Evolutionary conservation across 2,329 filamentous ascomycete genomes (phyloP).

Genomic region (Apiospora rasikravindrae): DNA sequence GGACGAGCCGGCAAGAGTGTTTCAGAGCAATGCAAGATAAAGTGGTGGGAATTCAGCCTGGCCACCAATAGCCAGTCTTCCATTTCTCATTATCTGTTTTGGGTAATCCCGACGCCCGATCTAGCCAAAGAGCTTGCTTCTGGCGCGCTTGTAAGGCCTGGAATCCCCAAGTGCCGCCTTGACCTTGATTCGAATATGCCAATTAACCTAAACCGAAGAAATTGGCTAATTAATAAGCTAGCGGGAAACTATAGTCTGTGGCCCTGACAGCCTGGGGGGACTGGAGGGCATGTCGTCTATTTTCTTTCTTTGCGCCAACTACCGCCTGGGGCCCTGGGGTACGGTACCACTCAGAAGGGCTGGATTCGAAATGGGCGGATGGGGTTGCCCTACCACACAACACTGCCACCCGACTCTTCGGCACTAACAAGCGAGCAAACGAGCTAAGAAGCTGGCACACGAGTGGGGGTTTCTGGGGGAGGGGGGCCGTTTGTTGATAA

Average conservation of each 20-base stretch:
- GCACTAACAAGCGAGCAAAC: background rate
- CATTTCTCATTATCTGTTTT: background rate
- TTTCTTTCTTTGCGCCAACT: background rate
- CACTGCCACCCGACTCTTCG: background rate
- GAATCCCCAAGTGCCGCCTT: background rate
- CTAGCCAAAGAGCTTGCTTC: background rate
- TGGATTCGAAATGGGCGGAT: background rate
- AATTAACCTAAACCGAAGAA: background rate
- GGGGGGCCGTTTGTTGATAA: background rate
- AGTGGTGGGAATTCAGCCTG: background rate
- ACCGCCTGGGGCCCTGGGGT: no score
- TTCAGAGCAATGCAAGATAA: slow-evolving; percentile 2
- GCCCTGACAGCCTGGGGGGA: background rate
- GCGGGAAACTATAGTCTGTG: background rate
- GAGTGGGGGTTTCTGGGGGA: background rate
- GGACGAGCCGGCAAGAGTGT: background rate
- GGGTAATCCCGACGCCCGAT: background rate
- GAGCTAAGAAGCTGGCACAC: background rate
- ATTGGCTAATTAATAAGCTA: background rate
- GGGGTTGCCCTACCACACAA: slow-evolving; percentile 3
- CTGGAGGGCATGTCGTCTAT: background rate
- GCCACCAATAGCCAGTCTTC: background rate
- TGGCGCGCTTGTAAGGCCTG: background rate
- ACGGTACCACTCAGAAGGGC: background rate
- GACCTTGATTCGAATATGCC: background rate